A percentile compares a stretch with the other conserved stretches of the same genome.
Conservation (phyloP, 495 filamentous ascomycete species). For the Trichoderma asperelloides region DNA sequence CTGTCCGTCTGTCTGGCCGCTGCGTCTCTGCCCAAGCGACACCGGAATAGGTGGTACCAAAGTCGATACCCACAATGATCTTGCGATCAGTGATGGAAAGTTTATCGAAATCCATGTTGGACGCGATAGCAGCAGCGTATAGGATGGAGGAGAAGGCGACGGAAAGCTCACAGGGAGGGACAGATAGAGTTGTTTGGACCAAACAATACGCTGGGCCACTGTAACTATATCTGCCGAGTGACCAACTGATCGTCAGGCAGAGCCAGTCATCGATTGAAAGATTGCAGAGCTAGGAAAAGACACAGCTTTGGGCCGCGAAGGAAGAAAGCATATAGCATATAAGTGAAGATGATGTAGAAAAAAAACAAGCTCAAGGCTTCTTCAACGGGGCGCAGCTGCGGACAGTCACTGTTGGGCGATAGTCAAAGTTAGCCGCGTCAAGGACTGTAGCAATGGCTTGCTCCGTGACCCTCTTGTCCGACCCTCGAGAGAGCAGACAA, state of each 20-base stretch:
- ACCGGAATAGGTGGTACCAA: constrained; percentile 43
- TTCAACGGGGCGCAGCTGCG: background rate
- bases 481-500: background rate
- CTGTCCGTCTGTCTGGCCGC: constrained; percentile 23
- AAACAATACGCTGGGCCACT: background rate
- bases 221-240: background rate
- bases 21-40: constrained; percentile 25
- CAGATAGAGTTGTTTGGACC: background rate
- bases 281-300: background rate
- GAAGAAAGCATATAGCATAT: background rate
- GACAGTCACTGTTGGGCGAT: background rate
- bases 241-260: no score
- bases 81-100: constrained; percentile 23
- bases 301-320: background rate
- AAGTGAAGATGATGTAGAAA: background rate
- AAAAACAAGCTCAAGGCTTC: background rate
- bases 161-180: background rate
- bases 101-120: constrained; percentile 22
- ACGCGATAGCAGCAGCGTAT: background rate
- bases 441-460: background rate
- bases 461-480: background rate
- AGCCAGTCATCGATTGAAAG: background rate
- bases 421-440: background rate
- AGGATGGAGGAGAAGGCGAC: background rate
- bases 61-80: constrained; percentile 33